Evolutionary conservation across 2,329 filamentous ascomycete species (phyloP).

Genomic region (Beauveria scarabaeidicola): DNA sequence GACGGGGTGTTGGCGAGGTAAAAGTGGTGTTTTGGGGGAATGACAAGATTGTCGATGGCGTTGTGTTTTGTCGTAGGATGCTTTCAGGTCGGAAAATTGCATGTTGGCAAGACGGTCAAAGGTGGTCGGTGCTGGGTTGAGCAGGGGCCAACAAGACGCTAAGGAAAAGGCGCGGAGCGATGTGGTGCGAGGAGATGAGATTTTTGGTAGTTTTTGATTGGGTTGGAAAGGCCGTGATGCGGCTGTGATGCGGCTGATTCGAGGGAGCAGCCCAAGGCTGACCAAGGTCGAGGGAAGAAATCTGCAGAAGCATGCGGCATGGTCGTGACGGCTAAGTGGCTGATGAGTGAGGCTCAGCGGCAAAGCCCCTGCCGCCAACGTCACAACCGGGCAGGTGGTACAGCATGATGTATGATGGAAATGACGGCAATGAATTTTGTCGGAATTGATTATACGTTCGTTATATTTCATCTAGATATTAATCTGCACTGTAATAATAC

Average conservation of each 20-base stretch:
- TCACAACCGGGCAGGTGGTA: not conserved
- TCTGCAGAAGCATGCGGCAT: not conserved
- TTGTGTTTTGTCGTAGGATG: not conserved
- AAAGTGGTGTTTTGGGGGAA: no score
- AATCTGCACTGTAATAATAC: no score
- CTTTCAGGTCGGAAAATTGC: not conserved
- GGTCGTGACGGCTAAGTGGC: not conserved
- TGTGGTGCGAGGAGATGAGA: constrained; percentile 1
- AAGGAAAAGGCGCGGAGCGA: not conserved
- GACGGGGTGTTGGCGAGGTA: not conserved
- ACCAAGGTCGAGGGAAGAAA: not conserved
- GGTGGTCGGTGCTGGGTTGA: not conserved
- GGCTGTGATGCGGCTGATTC: constrained; percentile 1
- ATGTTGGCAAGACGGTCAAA: not conserved
- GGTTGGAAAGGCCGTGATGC: not conserved
- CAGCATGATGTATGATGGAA: no score
- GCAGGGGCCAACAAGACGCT: not conserved
- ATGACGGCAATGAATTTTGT: no score
- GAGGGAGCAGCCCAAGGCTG: not conserved
- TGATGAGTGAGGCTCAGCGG: constrained; percentile 2
- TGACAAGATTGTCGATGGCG: not conserved
- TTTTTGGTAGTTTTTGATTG: not conserved
- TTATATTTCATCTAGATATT: no score
- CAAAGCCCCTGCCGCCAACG: not conserved
- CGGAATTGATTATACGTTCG: no score